Evolutionary conservation across 148 eudicot species (phyloP).

Genomic region (Silene uniflora): DNA sequence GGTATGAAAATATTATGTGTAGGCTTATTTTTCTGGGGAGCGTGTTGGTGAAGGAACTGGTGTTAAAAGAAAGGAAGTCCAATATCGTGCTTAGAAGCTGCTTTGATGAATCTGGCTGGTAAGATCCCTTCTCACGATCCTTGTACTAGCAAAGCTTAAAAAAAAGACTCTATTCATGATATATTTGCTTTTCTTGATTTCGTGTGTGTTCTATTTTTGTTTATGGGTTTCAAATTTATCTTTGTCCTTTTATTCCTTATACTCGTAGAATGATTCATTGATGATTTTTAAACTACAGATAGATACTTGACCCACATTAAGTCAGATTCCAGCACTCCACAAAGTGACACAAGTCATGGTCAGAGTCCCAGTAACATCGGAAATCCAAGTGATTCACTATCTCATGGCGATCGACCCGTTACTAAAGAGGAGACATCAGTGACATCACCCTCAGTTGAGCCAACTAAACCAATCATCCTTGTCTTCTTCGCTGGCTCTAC

Average conservation of each 20-base stretch:
- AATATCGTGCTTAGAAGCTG: constrained; percentile 77
- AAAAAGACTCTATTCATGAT: not conserved
- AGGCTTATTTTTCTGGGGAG: constrained; percentile 86
- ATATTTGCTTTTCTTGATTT: not conserved
- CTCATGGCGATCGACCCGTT: constrained; percentile 43
- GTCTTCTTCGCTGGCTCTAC: no score
- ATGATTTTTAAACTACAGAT: constrained; percentile 46
- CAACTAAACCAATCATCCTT: constrained; percentile 36
- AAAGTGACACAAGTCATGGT: constrained; percentile 52
- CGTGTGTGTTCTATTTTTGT: not conserved
- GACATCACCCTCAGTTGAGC: constrained; percentile 39
- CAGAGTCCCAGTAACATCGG: constrained; percentile 44
- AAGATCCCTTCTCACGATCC: not conserved
- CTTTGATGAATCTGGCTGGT: constrained; percentile 82
- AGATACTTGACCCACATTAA: constrained; percentile 55
- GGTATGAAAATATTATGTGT: constrained; percentile 4
- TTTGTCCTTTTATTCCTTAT: not conserved
- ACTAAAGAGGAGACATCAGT: constrained; percentile 47
- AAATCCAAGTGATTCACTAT: constrained; percentile 38
- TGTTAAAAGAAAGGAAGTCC: constrained; percentile 80
- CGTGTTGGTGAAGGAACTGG: constrained; percentile 82
- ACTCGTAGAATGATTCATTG: constrained; percentile 10
- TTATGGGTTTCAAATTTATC: not conserved
- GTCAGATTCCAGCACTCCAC: constrained; percentile 42
- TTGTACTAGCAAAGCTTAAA: no score